Conservation (phyloP, 164 flowering plant species). For the grape (Vitis vinifera) region ASM3070453v1 NC_081808.1:3473001-3473500, state of each 20-base stretch:
- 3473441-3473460: constrained; percentile 6
- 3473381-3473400: neutral
- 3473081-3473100: constrained; percentile 9
- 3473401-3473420: constrained; percentile 4
- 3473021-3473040: too few species aligned
- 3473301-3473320: constrained; percentile 7
- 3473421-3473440: constrained; percentile 4
- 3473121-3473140: neutral
- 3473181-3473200: neutral
- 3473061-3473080: neutral
- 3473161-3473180: neutral
- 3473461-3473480: neutral
- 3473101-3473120: constrained; percentile 4
- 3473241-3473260: constrained; percentile 1
- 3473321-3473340: constrained; percentile 4
- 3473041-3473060: too few species aligned
- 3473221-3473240: neutral
- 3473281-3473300: neutral
- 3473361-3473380: neutral
- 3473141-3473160: neutral
- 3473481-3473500: too few species aligned
- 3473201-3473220: neutral
- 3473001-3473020: too few species aligned
- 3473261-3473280: neutral
- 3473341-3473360: too few species aligned